Evolutionary conservation across 2,329 filamentous ascomycete genomes (phyloP), one percentile per base, ranked within the genome.

Genomic region (Pestalotiopsis sp.): DNA sequence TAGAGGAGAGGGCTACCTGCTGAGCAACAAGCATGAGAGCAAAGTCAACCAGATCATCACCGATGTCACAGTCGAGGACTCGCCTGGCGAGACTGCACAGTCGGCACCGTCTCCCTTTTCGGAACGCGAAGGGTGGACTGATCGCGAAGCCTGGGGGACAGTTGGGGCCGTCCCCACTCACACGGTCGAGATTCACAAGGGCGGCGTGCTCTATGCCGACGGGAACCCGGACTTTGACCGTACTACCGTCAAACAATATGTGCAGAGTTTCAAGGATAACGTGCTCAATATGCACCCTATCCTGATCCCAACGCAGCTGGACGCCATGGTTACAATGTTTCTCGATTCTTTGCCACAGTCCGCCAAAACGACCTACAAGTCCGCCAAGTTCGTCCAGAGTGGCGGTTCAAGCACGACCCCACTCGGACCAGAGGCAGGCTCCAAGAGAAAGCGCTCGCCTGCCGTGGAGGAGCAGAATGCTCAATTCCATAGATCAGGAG

Each of bases 231-330:
- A 90, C 72, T 86, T 90, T 70, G 83, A 82, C 4, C 81, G 84
- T 64, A 70, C 73, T 0, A 86, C 80, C 41, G 87, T 91, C 0
- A 83, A 82, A 80, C 74, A 74, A 52, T 87, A 90, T 68, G 86
- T 90, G 12, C 73, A 84, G 56, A 87, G 85, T 71, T 91, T 89
- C 77, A 85, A 88, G 76, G 80, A 86, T 0, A 83, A 91, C 72
- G 89, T 91, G 39, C 84, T 91, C 65, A 90, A 86, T 71, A 89
- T 91, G 86, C 89, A 91, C 71, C 89, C 89, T 5, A 86, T 91
- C 68, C 84, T 91, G 31, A 83, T 86, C 25, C 86, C 86, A 1
- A 80, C 78, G 39, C 82, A 86, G 52, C 80, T 91, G 7, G 79
- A 86, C 49, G 82, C 82, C 13, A 85, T 87, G 82, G 85, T 88